A percentile compares a stretch with the other conserved stretches of the same genome.
These are phyloP conservation scores for Phytophthora citrophthora DNA, from an alignment of 352 stramenopile species.

Conservation along the genomic window DNA sequence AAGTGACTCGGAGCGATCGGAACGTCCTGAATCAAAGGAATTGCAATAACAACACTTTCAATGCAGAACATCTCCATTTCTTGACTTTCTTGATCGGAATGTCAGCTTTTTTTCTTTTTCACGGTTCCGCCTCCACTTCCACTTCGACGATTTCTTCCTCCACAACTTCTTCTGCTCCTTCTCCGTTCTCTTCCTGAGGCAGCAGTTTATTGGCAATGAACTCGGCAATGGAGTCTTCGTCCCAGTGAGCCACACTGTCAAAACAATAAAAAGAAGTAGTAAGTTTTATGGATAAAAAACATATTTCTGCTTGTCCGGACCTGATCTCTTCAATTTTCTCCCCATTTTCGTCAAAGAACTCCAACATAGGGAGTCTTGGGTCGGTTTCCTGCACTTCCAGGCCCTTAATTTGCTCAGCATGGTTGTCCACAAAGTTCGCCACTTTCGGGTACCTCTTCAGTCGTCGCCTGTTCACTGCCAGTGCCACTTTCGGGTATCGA, in stretches of 20 bases:
- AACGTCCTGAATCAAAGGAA: constrained; percentile 20
- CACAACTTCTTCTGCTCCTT: constrained; percentile 7
- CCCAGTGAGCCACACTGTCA: constrained; percentile 69
- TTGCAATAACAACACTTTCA: constrained; percentile 11
- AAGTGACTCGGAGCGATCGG: constrained; percentile 18
- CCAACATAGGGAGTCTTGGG: constrained; percentile 55
- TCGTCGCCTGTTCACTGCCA: constrained; percentile 62
- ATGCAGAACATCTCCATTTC: too few relatives aligned
- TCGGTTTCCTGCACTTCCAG: constrained; percentile 62
- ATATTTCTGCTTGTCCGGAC: constrained; percentile 24
- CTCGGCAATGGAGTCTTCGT: constrained; percentile 77
- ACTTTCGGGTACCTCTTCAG: constrained; percentile 72
- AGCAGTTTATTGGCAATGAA: constrained; percentile 71
- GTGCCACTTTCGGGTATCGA: constrained; percentile 50
- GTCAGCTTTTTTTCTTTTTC: background rate
- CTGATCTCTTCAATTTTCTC: constrained; percentile 70
- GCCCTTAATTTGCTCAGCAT: constrained; percentile 45
- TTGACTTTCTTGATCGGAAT: background rate
- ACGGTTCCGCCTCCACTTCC: constrained; percentile 31
- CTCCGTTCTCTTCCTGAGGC: constrained; percentile 16
- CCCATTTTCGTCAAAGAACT: constrained; percentile 65
- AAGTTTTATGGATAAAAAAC: background rate
- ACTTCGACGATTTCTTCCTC: constrained; percentile 29
- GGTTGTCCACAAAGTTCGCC: constrained; percentile 68
- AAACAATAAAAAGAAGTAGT: constrained; percentile 8